Evolutionary conservation across 2,329 filamentous ascomycete species (phyloP).

Genomic region (Neophaeococcomyces aloes): DNA sequence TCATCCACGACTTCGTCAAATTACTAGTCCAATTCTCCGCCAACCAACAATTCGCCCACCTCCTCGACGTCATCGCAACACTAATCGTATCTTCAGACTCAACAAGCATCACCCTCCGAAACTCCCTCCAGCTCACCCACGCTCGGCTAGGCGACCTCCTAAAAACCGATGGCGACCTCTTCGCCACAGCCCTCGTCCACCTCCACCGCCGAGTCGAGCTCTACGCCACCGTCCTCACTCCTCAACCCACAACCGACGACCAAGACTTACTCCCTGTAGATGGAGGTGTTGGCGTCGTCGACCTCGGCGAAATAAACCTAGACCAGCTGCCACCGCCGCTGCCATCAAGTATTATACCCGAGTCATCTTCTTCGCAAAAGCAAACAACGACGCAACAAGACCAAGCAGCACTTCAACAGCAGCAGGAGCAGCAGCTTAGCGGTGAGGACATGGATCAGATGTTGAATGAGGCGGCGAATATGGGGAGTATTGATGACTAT

Average conservation of each 20-base stretch:
- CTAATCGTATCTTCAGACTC: slow-evolving; percentile 33
- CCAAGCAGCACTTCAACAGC: slow-evolving; percentile 1
- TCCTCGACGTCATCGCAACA: slow-evolving; percentile 35
- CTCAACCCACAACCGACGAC: slow-evolving; percentile 17
- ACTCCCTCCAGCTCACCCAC: slow-evolving; percentile 30
- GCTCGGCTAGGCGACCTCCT: slow-evolving; percentile 31
- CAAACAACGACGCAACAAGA: slow-evolving; percentile 22
- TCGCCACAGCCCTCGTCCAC: slow-evolving; percentile 36
- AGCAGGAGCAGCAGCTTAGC: background rate
- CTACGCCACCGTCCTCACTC: slow-evolving; percentile 24
- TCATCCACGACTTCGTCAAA: slow-evolving; percentile 31
- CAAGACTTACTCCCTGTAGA: background rate
- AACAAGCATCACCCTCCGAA: slow-evolving; percentile 27
- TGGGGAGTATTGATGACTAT: slow-evolving; percentile 14
- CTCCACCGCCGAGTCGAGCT: slow-evolving; percentile 36
- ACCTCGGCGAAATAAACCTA: slow-evolving; percentile 7
- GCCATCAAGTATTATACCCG: too few species aligned
- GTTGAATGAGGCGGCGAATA: slow-evolving; percentile 19
- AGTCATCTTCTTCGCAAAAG: too few species aligned
- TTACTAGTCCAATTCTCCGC: slow-evolving; percentile 34
- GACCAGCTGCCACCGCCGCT: slow-evolving; percentile 1
- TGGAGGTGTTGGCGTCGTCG: too few species aligned
- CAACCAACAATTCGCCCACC: slow-evolving; percentile 31
- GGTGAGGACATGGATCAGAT: slow-evolving; percentile 21
- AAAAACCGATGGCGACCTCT: slow-evolving; percentile 33